Base-by-base conservation (phyloP, 73 alveolate species). In the Diophrys appendiculata region DNA sequence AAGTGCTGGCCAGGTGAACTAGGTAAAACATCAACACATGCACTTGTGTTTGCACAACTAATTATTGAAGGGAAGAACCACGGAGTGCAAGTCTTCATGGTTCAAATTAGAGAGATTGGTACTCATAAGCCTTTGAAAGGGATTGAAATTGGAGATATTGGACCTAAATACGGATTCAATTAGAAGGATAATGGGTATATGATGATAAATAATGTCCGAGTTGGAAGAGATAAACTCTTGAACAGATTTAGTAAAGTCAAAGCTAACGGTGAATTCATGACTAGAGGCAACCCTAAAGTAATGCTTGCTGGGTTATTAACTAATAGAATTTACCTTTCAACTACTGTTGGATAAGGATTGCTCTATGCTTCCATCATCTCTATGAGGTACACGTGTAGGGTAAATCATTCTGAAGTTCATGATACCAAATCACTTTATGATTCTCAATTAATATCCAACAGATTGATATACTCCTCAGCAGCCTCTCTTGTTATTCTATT, bases 91-190 rank as follows among this genome's bases (percentile, higher is more conserved):
- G 74, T 91, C 14, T 91, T 93, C 85, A 76, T 93, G 79, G 96
- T 93, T n/a, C 89, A 82, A 72, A 88, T 95, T 43, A 80, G 98
- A 33, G 95, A 84, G 73, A 33, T 29, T 3, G 69, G 89, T 52
- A 91, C 98, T 25, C 96, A 89, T 73, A 69, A 89, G 76, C 95
- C 97, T 22, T 79, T 95, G 23, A 91, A 88, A 23, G 98, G 98
- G 2, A 90, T 95, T n/a, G 92, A 73, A 5, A 93, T 85, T 24
- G 99, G 99, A 77, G 99, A 93, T 34, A 93, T 95, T 73, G 99
- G 99, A 28, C 97, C 98, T 18, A 95, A 95, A 86, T 65, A 71
- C 29, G 98, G 97, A 29, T 90, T 81, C 65, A 75, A 81, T 34
- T 52, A 74, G 53, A 89, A 92, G 82, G 98, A 95, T 83, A 95